Conservation (phyloP, 148 eudicot genomes). For the Spergularia bocconei region DNA sequence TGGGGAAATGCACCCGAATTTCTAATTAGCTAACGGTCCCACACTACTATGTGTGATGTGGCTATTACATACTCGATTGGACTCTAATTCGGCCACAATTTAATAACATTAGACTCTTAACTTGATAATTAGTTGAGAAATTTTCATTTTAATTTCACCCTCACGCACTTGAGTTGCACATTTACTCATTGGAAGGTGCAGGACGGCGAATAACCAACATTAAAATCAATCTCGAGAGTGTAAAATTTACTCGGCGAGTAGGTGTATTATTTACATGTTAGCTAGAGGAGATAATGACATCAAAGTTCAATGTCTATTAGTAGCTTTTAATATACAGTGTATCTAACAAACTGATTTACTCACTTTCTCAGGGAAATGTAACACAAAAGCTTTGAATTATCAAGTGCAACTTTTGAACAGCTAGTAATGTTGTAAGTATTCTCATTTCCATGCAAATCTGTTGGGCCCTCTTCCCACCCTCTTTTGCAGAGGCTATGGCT, state of each 20-base stretch:
- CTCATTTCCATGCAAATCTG: conserved; percentile 31
- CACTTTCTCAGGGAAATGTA: neutral
- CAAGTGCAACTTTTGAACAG: conserved; percentile 44
- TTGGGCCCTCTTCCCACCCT: conserved; percentile 30
- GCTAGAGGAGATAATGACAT: neutral
- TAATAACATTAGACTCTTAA: too few relatives aligned
- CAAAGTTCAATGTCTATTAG: neutral
- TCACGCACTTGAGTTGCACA: too few relatives aligned
- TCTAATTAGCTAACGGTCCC: too few relatives aligned
- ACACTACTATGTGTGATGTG: too few relatives aligned
- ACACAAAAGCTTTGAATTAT: conserved; percentile 22
- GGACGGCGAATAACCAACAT: too few relatives aligned
- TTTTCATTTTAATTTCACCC: too few relatives aligned
- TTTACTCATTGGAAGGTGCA: too few relatives aligned
- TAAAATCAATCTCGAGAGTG: too few relatives aligned
- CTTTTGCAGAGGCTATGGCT: conserved; percentile 31
- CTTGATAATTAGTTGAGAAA: too few relatives aligned
- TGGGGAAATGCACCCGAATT: too few relatives aligned
- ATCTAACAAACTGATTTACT: conserved; percentile 8
- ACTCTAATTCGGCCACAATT: too few relatives aligned
- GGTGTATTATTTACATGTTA: neutral
- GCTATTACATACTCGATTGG: too few relatives aligned
- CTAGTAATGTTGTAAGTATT: conserved; percentile 44
- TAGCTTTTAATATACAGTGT: neutral
- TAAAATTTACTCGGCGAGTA: neutral